Conservation (phyloP, 2,329 filamentous ascomycete genomes). For the Cladorrhinum sp. region DNA sequence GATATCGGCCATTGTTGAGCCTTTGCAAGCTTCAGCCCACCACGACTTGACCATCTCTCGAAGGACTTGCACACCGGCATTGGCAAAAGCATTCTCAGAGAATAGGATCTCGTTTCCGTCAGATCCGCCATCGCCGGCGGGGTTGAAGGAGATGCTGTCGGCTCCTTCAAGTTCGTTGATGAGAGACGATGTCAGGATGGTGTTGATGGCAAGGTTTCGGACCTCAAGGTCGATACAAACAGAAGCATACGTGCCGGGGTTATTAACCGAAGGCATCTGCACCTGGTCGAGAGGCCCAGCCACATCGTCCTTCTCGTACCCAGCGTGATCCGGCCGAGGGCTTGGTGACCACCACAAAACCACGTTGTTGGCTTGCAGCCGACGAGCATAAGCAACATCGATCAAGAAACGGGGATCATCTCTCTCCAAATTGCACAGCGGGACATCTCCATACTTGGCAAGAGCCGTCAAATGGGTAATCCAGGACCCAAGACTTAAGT, state of each 20-base stretch:
- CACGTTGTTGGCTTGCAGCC: conserved; percentile 85
- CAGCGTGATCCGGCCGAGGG: conserved; percentile 87
- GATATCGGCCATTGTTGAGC: conserved; percentile 92
- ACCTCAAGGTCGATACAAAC: conserved; percentile 95
- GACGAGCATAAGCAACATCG: conserved; percentile 88
- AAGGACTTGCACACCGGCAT: conserved; percentile 82
- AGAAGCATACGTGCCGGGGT: conserved; percentile 87
- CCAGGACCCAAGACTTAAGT: conserved; percentile 91
- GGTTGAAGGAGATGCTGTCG: conserved; percentile 83
- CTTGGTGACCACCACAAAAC: conserved; percentile 95
- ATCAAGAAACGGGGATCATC: conserved; percentile 95
- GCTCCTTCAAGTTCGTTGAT: conserved; percentile 94
- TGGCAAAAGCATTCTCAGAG: conserved; percentile 88
- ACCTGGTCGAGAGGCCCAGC: conserved; percentile 78
- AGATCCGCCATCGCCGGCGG: conserved; percentile 58
- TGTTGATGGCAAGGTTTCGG: conserved; percentile 95
- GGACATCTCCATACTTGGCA: conserved; percentile 88
- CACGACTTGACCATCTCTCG: conserved; percentile 98
- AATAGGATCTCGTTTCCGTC: conserved; percentile 69
- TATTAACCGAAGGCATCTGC: conserved; percentile 90
- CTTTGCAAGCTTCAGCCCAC: conserved; percentile 92
- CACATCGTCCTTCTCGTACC: conserved; percentile 91
- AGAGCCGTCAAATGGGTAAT: conserved; percentile 83
- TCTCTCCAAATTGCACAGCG: conserved; percentile 89
- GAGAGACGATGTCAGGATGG: conserved; percentile 90